A percentile compares a stretch with the other conserved stretches of the same genome.
Evolutionary conservation across 2,329 filamentous ascomycete species (phyloP).

Genomic region (Seiridium cupressi): DNA sequence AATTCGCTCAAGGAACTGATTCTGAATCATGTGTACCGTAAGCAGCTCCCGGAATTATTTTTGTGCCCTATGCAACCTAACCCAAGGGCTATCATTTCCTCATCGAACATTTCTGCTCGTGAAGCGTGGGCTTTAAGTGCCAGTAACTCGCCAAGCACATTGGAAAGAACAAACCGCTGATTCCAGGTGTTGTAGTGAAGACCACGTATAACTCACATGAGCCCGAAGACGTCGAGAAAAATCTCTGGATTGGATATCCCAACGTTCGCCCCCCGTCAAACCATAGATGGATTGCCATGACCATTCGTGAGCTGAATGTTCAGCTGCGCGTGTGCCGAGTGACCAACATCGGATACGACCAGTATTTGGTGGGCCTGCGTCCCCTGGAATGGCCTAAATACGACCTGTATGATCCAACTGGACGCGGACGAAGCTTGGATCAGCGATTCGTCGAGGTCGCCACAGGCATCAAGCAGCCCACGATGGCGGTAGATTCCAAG

Average conservation of each 20-base stretch:
- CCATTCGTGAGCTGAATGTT: slow-evolving; percentile 32
- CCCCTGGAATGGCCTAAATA: slow-evolving; percentile 25
- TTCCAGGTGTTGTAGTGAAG: slow-evolving; percentile 26
- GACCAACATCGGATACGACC: slow-evolving; percentile 42
- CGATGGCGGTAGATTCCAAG: slow-evolving; percentile 26
- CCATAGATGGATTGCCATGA: slow-evolving; percentile 41
- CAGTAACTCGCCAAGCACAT: too few species aligned
- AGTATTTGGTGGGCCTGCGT: slow-evolving; percentile 32
- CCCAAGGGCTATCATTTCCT: too few species aligned
- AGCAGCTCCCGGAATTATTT: too few species aligned
- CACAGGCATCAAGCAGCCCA: slow-evolving; percentile 37
- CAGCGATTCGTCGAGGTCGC: slow-evolving; percentile 47
- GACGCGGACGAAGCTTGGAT: slow-evolving; percentile 36
- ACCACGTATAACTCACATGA: slow-evolving; percentile 31
- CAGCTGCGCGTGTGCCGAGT: slow-evolving; percentile 41
- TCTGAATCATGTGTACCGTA: slow-evolving; percentile 39
- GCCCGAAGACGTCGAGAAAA: slow-evolving; percentile 30
- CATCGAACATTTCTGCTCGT: too few species aligned
- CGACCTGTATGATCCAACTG: slow-evolving; percentile 40
- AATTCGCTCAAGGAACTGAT: slow-evolving; percentile 42
- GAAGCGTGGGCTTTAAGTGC: too few species aligned
- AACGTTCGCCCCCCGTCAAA: slow-evolving; percentile 35
- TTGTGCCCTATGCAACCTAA: too few species aligned
- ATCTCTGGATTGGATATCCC: slow-evolving; percentile 45
- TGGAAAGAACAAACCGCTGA: too few species aligned